These are phyloP conservation scores for Trapa incisa DNA, from an alignment of 345 rosid genomes.

Conservation along the genomic window DNA sequence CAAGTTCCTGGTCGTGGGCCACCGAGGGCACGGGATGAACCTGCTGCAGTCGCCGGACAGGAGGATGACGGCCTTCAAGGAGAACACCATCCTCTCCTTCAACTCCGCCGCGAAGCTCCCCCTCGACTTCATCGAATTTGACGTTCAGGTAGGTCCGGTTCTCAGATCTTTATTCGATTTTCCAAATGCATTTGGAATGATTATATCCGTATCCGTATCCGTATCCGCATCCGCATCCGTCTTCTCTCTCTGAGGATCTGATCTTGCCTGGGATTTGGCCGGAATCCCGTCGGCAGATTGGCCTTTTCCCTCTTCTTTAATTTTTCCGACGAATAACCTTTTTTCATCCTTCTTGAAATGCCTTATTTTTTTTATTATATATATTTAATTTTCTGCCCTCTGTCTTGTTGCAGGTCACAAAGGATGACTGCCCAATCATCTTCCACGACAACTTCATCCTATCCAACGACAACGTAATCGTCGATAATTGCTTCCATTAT, in stretches of 20 bases:
- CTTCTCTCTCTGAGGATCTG: not conserved
- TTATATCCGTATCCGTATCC: no score
- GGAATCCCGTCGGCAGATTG: not conserved
- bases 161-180: not conserved
- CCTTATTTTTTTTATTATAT: no score
- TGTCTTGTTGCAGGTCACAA: constrained; percentile 69
- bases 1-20: constrained; percentile 68
- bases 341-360: no score
- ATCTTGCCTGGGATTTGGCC: not conserved
- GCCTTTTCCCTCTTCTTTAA: not conserved
- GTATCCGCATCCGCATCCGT: no score
- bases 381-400: constrained; percentile 3
- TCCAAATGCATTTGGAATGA: no score
- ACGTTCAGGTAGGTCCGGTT: constrained; percentile 62
- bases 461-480: constrained; percentile 50
- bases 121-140: constrained; percentile 82
- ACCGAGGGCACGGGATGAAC: constrained; percentile 94
- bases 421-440: constrained; percentile 82
- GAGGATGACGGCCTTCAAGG: constrained; percentile 59
- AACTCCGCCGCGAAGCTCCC: constrained; percentile 63
- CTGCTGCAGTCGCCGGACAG: constrained; percentile 38
- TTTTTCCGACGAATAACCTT: no score
- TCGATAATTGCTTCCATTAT: not conserved
- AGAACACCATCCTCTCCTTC: constrained; percentile 72
- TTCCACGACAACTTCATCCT: constrained; percentile 80